A percentile compares a stretch with the other conserved stretches of the same genome.
Conservation (phyloP, 1,139 yeast genomes). For the Candida frijolesensis region DNA sequence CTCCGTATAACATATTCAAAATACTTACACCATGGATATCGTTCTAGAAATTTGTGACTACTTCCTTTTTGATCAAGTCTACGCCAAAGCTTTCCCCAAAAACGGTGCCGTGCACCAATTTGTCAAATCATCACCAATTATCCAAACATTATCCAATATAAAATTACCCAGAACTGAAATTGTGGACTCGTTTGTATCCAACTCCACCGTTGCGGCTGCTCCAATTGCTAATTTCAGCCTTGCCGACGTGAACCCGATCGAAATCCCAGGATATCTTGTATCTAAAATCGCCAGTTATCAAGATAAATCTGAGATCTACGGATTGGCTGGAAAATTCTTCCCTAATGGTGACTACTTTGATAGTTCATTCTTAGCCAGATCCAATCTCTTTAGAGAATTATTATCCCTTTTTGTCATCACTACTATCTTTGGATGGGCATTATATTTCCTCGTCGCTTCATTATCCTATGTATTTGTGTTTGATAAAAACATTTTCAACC, state of each 20-base stretch:
- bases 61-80: conserved; percentile 67
- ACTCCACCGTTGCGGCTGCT: conserved; percentile 6
- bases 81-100: conserved; percentile 53
- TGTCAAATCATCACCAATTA: conserved; percentile 12
- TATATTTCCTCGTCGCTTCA: conserved; percentile 77
- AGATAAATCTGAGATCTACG: conserved; percentile 41
- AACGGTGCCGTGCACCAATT: conserved; percentile 27
- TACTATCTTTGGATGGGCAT: conserved; percentile 79
- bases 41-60: conserved; percentile 80
- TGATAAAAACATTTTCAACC: conserved; percentile 88
- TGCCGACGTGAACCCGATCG: conserved; percentile 16
- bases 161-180: conserved; percentile 5
- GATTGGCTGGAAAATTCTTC: conserved; percentile 34
- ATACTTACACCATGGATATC: conserved; percentile 68
- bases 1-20: neutral
- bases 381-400: conserved; percentile 70
- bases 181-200: conserved; percentile 7
- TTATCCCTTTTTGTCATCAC: conserved; percentile 71
- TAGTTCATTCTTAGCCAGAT: conserved; percentile 68
- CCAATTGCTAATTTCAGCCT: conserved; percentile 8
- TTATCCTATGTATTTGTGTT: conserved; percentile 75
- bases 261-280: conserved; percentile 11
- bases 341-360: conserved; percentile 55
- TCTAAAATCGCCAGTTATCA: conserved; percentile 28
- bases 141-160: conserved; percentile 8